Percentiles rank a stretch among this genome's conserved stretches.
phyloP scores from a whole-genome alignment of 2,329 filamentous ascomycete species.

The Aspergillus sp. region DNA sequence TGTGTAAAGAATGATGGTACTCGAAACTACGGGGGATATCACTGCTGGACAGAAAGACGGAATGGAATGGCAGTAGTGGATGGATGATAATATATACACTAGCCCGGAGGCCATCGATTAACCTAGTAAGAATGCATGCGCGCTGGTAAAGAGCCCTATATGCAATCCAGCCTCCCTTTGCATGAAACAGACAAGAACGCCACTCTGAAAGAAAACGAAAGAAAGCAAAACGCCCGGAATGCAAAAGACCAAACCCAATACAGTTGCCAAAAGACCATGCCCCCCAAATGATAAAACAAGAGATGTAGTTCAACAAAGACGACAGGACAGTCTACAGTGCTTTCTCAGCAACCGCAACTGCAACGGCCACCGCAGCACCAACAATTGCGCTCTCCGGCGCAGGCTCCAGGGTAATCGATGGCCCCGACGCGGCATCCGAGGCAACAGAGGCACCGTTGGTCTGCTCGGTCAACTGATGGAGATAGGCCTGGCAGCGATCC shows the following conservation, averaged over 20 bases:
- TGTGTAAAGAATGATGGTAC: constrained; percentile 33
- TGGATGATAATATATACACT: too few species aligned
- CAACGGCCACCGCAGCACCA: constrained; percentile 42
- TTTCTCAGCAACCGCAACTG: constrained; percentile 31
- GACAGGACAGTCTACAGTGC: neutral
- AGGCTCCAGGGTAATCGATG: constrained; percentile 32
- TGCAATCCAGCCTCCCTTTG: too few species aligned
- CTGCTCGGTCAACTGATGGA: constrained; percentile 33
- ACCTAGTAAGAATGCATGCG: too few species aligned
- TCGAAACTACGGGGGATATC: too few species aligned
- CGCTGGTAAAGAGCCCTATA: too few species aligned
- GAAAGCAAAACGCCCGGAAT: too few species aligned
- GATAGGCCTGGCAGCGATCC: constrained; percentile 35
- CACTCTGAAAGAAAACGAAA: neutral
- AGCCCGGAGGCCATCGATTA: neutral
- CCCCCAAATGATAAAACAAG: too few species aligned
- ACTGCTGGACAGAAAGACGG: too few species aligned
- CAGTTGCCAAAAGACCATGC: too few species aligned
- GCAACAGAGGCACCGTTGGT: constrained; percentile 10
- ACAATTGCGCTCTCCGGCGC: constrained; percentile 39
- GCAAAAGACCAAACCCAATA: too few species aligned
- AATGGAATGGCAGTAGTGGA: too few species aligned
- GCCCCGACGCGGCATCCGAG: constrained; percentile 4
- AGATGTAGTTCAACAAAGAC: too few species aligned
- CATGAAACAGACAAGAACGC: neutral